These are phyloP conservation scores for Ophiostoma piceae DNA, from an alignment of 2,329 filamentous ascomycete species.

Conservation along the genomic window DNA sequence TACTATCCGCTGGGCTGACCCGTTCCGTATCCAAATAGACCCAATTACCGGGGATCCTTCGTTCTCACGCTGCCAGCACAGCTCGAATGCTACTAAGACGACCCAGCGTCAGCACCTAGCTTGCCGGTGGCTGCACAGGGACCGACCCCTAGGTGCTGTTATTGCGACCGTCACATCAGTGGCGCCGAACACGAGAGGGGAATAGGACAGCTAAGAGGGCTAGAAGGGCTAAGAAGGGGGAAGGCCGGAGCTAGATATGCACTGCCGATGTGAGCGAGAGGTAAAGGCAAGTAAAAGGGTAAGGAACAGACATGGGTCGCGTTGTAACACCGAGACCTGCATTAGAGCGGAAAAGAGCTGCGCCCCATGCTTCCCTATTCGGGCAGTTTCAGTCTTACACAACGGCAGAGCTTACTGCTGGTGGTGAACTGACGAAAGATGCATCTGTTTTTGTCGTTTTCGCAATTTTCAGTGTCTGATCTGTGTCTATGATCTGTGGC, in stretches of 20 bases:
- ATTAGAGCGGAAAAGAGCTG: background rate
- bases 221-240: background rate
- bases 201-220: background rate
- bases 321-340: conserved; percentile 6
- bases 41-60: background rate
- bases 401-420: conserved; percentile 2
- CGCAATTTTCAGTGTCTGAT: background rate
- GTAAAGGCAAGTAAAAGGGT: background rate
- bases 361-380: background rate
- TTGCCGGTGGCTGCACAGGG: background rate
- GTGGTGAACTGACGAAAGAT: background rate
- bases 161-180: background rate
- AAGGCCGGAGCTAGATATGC: conserved; percentile 10
- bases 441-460: background rate
- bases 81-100: background rate
- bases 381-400: background rate
- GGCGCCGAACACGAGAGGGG: conserved; percentile 9
- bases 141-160: background rate
- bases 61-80: background rate
- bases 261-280: background rate
- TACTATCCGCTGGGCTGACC: background rate
- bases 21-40: background rate
- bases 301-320: background rate
- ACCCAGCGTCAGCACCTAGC: background rate
- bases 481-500: background rate